Percentiles rank a stretch among this genome's conserved stretches.
phyloP scores from a whole-genome alignment of 2,329 filamentous ascomycete genomes.

The Epichloe sylvatica region DNA sequence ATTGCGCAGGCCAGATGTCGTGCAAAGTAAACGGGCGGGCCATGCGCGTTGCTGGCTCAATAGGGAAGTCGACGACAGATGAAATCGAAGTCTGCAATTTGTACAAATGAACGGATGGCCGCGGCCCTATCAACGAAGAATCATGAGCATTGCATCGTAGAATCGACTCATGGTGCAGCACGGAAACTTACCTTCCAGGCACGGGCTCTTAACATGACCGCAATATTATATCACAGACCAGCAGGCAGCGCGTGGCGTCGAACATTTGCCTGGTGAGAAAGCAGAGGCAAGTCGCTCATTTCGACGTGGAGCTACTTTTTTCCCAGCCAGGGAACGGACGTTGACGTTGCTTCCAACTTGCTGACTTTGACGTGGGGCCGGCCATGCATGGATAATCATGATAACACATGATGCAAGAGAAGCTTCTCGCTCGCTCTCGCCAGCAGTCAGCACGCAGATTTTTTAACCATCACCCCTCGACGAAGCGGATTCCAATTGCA shows the following conservation, averaged over 20 bases:
- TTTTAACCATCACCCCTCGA: background rate
- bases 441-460: background rate
- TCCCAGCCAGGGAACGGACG: too few relatives aligned
- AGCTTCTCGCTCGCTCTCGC: too few relatives aligned
- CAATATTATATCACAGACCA: constrained; percentile 4
- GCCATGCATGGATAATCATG: too few relatives aligned
- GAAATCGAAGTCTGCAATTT: constrained; percentile 23
- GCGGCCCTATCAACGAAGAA: constrained; percentile 17
- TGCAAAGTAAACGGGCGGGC: background rate
- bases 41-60: constrained; percentile 1
- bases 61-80: constrained; percentile 11
- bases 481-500: background rate
- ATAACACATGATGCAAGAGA: too few relatives aligned
- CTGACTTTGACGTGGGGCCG: too few relatives aligned
- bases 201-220: constrained; percentile 30
- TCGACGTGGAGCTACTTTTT: background rate
- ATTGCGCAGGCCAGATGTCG: constrained; percentile 6
- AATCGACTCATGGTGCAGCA: background rate
- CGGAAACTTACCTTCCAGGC: constrained; percentile 22
- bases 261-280: background rate
- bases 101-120: constrained; percentile 27
- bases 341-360: background rate
- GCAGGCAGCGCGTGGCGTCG: background rate
- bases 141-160: constrained; percentile 2
- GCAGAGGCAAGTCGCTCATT: background rate